These are phyloP conservation scores for Coelastrella sp. DNA, from an alignment of 139 green algal genomes.

Conservation along the genomic window DNA sequence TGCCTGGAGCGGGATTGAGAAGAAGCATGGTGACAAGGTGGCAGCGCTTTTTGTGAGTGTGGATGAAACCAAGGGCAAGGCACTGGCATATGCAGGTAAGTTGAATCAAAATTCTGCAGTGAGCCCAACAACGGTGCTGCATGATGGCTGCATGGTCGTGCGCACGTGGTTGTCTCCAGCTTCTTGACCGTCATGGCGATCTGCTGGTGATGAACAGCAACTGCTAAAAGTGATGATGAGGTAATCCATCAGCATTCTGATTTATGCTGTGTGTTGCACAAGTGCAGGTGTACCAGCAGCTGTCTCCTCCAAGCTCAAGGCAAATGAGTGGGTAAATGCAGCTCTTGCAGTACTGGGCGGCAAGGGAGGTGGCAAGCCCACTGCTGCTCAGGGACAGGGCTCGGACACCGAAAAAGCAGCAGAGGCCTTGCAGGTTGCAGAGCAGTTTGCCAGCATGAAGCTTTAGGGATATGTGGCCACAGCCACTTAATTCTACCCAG, in stretches of 20 bases:
- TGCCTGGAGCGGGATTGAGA: constrained; percentile 62
- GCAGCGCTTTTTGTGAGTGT: constrained; percentile 69
- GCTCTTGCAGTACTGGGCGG: constrained; percentile 80
- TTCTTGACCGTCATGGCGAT: no score
- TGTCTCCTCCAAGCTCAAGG: constrained; percentile 71
- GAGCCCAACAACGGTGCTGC: not conserved
- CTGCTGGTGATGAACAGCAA: no score
- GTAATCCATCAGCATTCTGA: not conserved
- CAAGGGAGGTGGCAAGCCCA: constrained; percentile 94
- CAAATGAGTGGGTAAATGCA: constrained; percentile 82
- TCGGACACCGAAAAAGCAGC: constrained; percentile 58
- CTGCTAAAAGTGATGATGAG: no score
- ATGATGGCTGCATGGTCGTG: no score
- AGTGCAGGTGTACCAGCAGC: constrained; percentile 78
- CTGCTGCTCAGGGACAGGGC: constrained; percentile 85
- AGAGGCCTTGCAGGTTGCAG: constrained; percentile 53
- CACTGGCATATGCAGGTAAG: constrained; percentile 70
- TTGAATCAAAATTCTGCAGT: not conserved
- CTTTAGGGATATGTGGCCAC: constrained; percentile 9
- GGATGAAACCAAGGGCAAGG: constrained; percentile 81
- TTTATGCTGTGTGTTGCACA: not conserved
- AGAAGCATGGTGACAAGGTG: constrained; percentile 62
- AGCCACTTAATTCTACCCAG: no score
- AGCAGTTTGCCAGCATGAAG: constrained; percentile 62
- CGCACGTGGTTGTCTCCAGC: no score